Percentiles rank a stretch among this genome's conserved stretches.
phyloP scores from a whole-genome alignment of 345 rosid species.

The Eucalyptus brandiana region DNA sequence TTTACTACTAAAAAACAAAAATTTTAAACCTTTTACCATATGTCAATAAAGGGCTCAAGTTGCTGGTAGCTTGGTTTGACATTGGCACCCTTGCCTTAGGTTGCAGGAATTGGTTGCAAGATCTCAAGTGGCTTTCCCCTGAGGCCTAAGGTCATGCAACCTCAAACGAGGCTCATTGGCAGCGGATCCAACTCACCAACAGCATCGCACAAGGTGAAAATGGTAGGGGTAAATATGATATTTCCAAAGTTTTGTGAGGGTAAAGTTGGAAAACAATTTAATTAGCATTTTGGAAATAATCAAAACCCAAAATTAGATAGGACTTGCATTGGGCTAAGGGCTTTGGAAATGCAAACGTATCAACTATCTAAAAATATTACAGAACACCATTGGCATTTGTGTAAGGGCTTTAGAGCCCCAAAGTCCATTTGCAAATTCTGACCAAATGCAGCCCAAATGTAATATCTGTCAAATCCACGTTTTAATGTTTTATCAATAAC shows the following conservation, averaged over 20 bases:
- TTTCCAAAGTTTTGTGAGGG: not conserved
- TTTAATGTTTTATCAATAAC: not conserved
- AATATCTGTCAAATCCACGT: not conserved
- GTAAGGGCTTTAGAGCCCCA: not conserved
- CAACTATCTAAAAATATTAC: not conserved
- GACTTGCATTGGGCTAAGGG: not conserved
- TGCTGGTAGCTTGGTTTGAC: accelerated
- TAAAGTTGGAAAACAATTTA: not conserved
- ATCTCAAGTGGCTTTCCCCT: not conserved
- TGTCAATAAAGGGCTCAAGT: not conserved
- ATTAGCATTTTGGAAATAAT: not conserved
- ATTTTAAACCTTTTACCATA: accelerated
- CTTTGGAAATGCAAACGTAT: not conserved
- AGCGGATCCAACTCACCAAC: accelerated
- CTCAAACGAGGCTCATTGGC: not conserved
- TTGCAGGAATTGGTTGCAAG: not conserved
- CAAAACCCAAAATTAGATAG: not conserved
- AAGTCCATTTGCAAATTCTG: not conserved
- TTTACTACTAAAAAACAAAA: not conserved
- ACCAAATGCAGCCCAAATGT: not conserved
- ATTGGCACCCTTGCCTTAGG: not conserved
- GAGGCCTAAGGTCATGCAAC: not conserved
- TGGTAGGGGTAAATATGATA: not conserved
- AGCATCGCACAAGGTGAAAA: not conserved
- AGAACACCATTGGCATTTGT: not conserved